These are phyloP conservation scores for Ehretia macrophylla DNA, from an alignment of 257 asterid genomes.

Conservation along the genomic window DNA sequence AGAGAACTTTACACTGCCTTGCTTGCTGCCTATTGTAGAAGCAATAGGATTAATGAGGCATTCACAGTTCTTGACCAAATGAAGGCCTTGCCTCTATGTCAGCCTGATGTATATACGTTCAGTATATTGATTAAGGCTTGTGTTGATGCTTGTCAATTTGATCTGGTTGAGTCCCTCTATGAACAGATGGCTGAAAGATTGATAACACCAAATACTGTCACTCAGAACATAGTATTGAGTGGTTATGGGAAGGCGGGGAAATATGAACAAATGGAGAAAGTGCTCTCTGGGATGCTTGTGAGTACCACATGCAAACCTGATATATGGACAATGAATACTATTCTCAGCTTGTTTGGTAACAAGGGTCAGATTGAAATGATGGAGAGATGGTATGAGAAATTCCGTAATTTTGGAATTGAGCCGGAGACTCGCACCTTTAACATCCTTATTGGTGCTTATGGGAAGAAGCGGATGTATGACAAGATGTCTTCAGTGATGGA, in stretches of 20 bases:
- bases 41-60: slow-evolving; percentile 66
- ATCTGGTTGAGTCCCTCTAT: slow-evolving; percentile 70
- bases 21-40: slow-evolving; percentile 71
- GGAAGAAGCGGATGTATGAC: slow-evolving; percentile 80
- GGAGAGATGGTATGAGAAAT: slow-evolving; percentile 95
- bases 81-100: slow-evolving; percentile 69
- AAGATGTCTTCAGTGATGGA: slow-evolving; percentile 97
- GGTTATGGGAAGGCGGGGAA: slow-evolving; percentile 86
- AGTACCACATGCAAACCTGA: slow-evolving; percentile 60
- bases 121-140: slow-evolving; percentile 86
- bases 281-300: slow-evolving; percentile 62
- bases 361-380: slow-evolving; percentile 77
- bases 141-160: slow-evolving; percentile 53
- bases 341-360: slow-evolving; percentile 75
- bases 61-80: slow-evolving; percentile 55
- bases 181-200: slow-evolving; percentile 54
- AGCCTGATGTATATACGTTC: slow-evolving; percentile 82
- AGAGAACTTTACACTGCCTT: slow-evolving; percentile 72
- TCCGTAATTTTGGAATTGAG: slow-evolving; percentile 72
- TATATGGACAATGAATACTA: slow-evolving; percentile 88
- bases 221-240: slow-evolving; percentile 77
- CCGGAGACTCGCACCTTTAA: slow-evolving; percentile 81
- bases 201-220: slow-evolving; percentile 79
- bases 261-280: slow-evolving; percentile 81
- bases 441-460: slow-evolving; percentile 87